Conservation (phyloP, 192 early-diverging fungal species). For the Backusella australiensis region DNA sequence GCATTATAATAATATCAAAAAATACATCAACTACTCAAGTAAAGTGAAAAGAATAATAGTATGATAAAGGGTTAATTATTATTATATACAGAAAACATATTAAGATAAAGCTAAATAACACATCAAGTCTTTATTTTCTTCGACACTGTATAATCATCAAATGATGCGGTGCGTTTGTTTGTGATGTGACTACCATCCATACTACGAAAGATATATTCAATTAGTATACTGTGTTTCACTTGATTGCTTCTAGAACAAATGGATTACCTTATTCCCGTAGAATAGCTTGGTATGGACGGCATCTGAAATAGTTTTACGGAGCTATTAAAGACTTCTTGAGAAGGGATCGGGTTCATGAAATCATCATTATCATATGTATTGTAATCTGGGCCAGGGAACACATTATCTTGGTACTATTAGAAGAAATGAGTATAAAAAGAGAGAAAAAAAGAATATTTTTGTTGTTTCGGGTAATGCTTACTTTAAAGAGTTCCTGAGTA, state of each 20-base stretch:
- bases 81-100: not conserved
- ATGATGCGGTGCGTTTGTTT: not conserved
- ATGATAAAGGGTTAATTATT: not conserved
- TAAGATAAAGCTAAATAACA: not conserved
- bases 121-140: slow-evolving; percentile 5
- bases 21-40: too few relatives aligned
- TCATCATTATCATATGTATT: not conserved
- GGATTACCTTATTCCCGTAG: not conserved
- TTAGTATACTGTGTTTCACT: not conserved
- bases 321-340: not conserved
- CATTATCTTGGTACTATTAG: not conserved
- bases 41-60: not conserved
- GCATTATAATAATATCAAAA: too few relatives aligned
- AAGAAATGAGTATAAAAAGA: not conserved
- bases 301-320: not conserved
- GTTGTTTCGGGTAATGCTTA: not conserved
- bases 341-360: slow-evolving; percentile 9
- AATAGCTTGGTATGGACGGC: not conserved
- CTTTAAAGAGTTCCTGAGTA: not conserved
- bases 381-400: not conserved
- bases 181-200: not conserved
- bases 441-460: not conserved
- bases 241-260: not conserved
- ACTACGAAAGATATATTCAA: not conserved
- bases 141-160: not conserved